Evolutionary conservation across 2,329 filamentous ascomycete species (phyloP), one percentile per base, ranked within the genome.

Genomic region (Torrubiella hemipterigena): DNA sequence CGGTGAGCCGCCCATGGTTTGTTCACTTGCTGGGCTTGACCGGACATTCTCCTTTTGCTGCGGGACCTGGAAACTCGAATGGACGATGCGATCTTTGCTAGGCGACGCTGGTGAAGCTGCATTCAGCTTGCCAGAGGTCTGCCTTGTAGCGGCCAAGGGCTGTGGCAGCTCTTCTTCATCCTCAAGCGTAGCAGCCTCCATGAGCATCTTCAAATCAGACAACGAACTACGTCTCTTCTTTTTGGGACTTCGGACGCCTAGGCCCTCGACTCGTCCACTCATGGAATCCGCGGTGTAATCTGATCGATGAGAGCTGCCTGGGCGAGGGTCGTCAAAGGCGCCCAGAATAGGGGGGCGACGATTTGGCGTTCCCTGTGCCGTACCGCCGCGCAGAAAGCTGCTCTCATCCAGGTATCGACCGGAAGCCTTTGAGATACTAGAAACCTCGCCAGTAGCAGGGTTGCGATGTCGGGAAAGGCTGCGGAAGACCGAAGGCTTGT

Each of bases 201-300:
- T 77, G 13, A 83, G 61, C 34, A 63, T 68, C 42, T 76, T 81
- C 29, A 96, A 65, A 52, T 96, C 89, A 5, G 87, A 94, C 25
- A 96, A 60, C 17, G 87, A 95, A 57, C 87, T 95, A 50, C 89
- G 77, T 33, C 89, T 72, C 61, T 93, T 95, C 41, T 78, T 87
- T 50, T 71, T 77, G 27, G 63, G 57, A n/a, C 51, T 51, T 2
- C 49, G 37, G 4, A 50, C 41, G 7, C 45, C 40, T 5, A 54
- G 49, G 33, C 67, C 64, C 12, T 54, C 55, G 0, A 63, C 60
- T 2, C 71, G 71, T 45, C 75, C 71, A 12, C 69, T 70, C 30
- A 76, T 75, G 0, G 71, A 75, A 45, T 71, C 69, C 2, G 75
- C 56, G 27, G 62, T 60, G 8, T 66, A 69, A 42, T 72, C 67